phyloP scores from a whole-genome alignment of 805 yeast genomes.

The Debaryomyces prosopidis region DNA sequence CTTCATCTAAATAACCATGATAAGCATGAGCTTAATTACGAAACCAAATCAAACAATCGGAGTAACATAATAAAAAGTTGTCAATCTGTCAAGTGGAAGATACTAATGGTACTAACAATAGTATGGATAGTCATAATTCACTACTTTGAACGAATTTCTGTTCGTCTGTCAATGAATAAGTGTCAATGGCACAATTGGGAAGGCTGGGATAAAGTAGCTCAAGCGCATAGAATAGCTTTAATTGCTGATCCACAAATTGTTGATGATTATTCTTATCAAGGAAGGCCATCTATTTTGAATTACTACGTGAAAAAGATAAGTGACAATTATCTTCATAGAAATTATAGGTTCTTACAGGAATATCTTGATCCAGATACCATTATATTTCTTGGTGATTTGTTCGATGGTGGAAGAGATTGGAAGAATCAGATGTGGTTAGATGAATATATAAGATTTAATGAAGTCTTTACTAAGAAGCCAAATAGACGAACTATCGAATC shows the following conservation, averaged over 20 bases:
- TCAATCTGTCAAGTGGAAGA: slow-evolving; percentile 2
- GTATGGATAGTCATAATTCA: slow-evolving; percentile 31
- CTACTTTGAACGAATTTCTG: slow-evolving; percentile 32
- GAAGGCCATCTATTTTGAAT: slow-evolving; percentile 51
- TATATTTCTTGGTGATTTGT: slow-evolving; percentile 84
- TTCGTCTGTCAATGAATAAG: slow-evolving; percentile 18
- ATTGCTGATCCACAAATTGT: slow-evolving; percentile 95
- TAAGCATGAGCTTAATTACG: neutral
- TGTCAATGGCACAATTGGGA: slow-evolving; percentile 71
- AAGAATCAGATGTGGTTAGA: slow-evolving; percentile 60
- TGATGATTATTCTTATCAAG: slow-evolving; percentile 86
- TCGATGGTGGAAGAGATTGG: slow-evolving; percentile 96
- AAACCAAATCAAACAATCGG: neutral
- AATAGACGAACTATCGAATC: slow-evolving; percentile 38
- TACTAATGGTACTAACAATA: slow-evolving; percentile 10
- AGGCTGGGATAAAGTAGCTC: slow-evolving; percentile 41
- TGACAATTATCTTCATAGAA: slow-evolving; percentile 79
- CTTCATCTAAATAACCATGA: neutral
- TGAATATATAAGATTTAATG: slow-evolving; percentile 69
- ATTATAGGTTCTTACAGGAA: slow-evolving; percentile 60
- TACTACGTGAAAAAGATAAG: slow-evolving; percentile 59
- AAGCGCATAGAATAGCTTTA: slow-evolving; percentile 52
- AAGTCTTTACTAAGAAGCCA: slow-evolving; percentile 61
- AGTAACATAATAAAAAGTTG: neutral
- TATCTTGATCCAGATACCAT: slow-evolving; percentile 71